A percentile compares a stretch with the other conserved stretches of the same genome.
Conservation (phyloP, 495 filamentous ascomycete genomes). For the Hypoxylon trugodes region DNA sequence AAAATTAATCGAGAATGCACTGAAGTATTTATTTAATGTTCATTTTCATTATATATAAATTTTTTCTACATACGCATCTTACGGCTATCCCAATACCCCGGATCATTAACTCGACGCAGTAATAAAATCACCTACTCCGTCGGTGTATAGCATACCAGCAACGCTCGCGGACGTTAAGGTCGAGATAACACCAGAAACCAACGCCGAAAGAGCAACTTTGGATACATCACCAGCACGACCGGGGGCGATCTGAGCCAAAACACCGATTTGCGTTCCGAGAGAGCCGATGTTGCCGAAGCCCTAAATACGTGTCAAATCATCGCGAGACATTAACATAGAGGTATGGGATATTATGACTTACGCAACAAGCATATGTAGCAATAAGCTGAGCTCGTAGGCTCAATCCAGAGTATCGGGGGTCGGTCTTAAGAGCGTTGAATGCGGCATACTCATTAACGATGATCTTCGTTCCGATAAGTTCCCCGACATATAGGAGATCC, state of each 20-base stretch:
- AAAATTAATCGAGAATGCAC: too few species aligned
- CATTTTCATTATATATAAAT: too few species aligned
- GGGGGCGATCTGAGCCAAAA: conserved; percentile 82
- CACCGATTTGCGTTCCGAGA: conserved; percentile 86
- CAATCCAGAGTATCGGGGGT: conserved; percentile 60
- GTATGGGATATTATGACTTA: conserved; percentile 48
- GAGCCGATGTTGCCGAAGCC: conserved; percentile 85
- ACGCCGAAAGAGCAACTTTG: conserved; percentile 75
- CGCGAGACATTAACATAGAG: conserved; percentile 38
- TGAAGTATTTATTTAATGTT: too few species aligned
- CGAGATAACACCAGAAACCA: conserved; percentile 78
- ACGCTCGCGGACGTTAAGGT: conserved; percentile 84
- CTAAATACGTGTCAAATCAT: conserved; percentile 44
- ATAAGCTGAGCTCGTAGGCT: conserved; percentile 75
- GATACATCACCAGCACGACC: conserved; percentile 76
- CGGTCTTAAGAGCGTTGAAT: conserved; percentile 61
- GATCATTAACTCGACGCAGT: too few species aligned
- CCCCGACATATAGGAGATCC: conserved; percentile 76
- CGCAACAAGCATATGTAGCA: conserved; percentile 74
- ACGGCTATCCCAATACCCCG: too few species aligned
- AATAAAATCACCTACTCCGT: too few species aligned
- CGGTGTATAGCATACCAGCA: conserved; percentile 67
- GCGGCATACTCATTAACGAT: conserved; percentile 79
- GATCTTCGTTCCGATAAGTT: conserved; percentile 84
- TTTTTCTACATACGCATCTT: too few species aligned